Evolutionary conservation across 495 filamentous ascomycete species (phyloP), one percentile per base, ranked within the genome.

Genomic region (Mycothermus thermophilus): DNA sequence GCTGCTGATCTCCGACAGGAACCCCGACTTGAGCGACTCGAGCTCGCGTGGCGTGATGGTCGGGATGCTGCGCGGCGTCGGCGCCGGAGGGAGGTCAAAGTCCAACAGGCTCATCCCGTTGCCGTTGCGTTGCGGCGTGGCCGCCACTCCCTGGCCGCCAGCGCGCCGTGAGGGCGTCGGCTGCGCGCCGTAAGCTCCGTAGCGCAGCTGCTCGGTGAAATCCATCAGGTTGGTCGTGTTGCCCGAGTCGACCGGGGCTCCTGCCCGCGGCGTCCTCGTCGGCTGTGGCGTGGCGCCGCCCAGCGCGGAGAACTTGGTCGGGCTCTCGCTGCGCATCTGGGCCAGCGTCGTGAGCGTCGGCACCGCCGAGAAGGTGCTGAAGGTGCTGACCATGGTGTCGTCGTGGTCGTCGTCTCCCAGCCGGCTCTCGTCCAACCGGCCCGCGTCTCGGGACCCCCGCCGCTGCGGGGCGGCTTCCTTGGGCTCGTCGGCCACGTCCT

Each of bases 1-100:
- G 14, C 80, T 83, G 31, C 79, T 86, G 34, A 97, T 86, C 51
- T 97, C 80, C 3, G 85, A 88, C 28, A 84, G 69, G 50, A 92
- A 92, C 1, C 64, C 64, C 0, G 88, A 93, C 52, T 95, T 95
- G 32, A 97, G 66, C 5, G 75, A 80, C 48, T 97, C 90, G 1
- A 96, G 65, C 58, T 97, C 90, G 18, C 90, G 78, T 1, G 86
- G 80, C 3, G 92, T 93, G 42, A 96, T 77, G 10, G 77, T 80
- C 1, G 90, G 90, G 27, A 96, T 74, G 27, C 82, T 92, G 36
- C 88, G 79, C 12, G 90, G 90, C 1, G 90, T 96, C 3, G 86
- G 85, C 8, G 77, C 71, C 3, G 84, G 82, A 8, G 85, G 83
- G 11, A 95, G 79, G 43, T 95, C 87, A 50, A 95, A 94, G 52